These are phyloP conservation scores for Sanghuangporus weigelae DNA, from an alignment of 1,284 basidiomycete genomes.

Conservation along the genomic window DNA sequence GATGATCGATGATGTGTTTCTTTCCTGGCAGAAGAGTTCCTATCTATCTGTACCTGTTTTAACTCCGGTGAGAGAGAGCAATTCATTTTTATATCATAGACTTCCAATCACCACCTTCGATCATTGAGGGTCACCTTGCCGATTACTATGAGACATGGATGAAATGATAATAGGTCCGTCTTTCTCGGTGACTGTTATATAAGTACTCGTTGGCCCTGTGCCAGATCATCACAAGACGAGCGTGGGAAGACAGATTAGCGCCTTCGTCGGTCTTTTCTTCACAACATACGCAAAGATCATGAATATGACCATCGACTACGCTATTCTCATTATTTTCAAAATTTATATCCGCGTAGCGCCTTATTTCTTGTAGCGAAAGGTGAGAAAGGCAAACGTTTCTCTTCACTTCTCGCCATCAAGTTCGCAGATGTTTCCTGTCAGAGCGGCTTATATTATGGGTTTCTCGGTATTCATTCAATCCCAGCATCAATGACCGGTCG, in stretches of 20 bases:
- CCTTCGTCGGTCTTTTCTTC: too few relatives aligned
- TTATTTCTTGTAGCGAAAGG: not conserved
- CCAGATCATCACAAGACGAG: not conserved
- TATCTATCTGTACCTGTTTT: not conserved
- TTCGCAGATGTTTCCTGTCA: not conserved
- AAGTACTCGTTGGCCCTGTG: not conserved
- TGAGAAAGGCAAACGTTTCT: not conserved
- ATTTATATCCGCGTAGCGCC: not conserved
- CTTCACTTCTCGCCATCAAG: not conserved
- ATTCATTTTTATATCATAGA: not conserved
- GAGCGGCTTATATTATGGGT: not conserved
- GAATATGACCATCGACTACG: too few relatives aligned
- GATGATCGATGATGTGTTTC: not conserved
- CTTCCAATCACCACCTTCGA: not conserved
- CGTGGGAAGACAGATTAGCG: not conserved
- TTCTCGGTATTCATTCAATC: too few relatives aligned
- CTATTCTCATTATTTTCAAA: not conserved
- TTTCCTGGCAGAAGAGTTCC: not conserved
- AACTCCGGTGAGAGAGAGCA: not conserved
- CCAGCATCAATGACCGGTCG: not conserved
- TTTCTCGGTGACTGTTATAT: not conserved
- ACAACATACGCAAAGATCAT: too few relatives aligned
- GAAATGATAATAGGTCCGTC: not conserved
- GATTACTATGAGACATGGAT: not conserved
- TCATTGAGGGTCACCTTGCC: not conserved